These are phyloP conservation scores for Agaricus subrufescens DNA, from an alignment of 768 basidiomycete genomes.

Conservation along the genomic window DNA sequence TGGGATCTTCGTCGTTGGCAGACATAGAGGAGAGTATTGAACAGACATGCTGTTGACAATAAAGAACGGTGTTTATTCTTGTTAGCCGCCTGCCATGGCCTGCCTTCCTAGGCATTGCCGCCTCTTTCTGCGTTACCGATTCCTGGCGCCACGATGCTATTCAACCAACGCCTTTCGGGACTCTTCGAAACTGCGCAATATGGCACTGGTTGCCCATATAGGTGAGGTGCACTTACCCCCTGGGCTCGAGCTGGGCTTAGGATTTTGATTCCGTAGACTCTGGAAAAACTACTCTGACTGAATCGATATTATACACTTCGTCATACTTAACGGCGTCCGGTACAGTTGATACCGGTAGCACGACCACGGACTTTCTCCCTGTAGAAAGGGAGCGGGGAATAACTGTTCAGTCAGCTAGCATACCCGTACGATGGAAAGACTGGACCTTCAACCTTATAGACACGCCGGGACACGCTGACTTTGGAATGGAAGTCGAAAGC, in stretches of 20 bases:
- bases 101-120: slow-evolving; percentile 8
- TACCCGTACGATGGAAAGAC: slow-evolving; percentile 80
- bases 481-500: slow-evolving; percentile 96
- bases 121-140: neutral
- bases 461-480: slow-evolving; percentile 90
- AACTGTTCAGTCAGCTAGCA: slow-evolving; percentile 89
- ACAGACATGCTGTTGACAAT: slow-evolving; percentile 10
- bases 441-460: slow-evolving; percentile 88
- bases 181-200: slow-evolving; percentile 57
- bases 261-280: slow-evolving; percentile 49
- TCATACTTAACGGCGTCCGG: slow-evolving; percentile 70
- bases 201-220: slow-evolving; percentile 88
- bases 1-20: slow-evolving; percentile 21
- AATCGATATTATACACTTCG: slow-evolving; percentile 78
- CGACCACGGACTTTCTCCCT: slow-evolving; percentile 85
- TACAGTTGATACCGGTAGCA: slow-evolving; percentile 86
- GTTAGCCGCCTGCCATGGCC: slow-evolving; percentile 3
- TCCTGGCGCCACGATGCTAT: slow-evolving; percentile 19
- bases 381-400: slow-evolving; percentile 89
- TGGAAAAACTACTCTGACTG: slow-evolving; percentile 85
- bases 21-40: slow-evolving; percentile 21
- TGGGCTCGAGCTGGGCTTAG: neutral
- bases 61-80: slow-evolving; percentile 7
- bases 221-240: slow-evolving; percentile 38
- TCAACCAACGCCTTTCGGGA: slow-evolving; percentile 27